A percentile compares a stretch with the other conserved stretches of the same genome.
phyloP scores from a whole-genome alignment of 2,329 filamentous ascomycete genomes.

The Ceratocystis alfenasii region DNA sequence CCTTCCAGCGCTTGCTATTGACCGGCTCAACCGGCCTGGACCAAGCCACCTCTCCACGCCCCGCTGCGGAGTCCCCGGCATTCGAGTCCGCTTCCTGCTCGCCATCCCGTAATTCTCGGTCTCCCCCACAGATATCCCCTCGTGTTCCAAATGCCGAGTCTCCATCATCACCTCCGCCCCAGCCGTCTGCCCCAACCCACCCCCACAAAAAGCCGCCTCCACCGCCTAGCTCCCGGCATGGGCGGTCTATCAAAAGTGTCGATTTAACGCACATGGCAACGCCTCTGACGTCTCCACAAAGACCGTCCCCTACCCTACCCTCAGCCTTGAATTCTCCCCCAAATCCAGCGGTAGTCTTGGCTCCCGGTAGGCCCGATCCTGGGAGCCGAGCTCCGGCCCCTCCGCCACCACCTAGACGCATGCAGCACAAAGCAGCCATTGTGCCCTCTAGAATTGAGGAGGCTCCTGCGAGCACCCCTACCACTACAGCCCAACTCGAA shows the following conservation, averaged over 20 bases:
- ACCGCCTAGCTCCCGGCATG: constrained; percentile 62
- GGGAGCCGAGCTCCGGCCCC: constrained; percentile 25
- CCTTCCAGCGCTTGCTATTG: constrained; percentile 63
- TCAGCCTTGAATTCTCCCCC: constrained; percentile 25
- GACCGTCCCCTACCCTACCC: not conserved
- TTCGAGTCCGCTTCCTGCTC: not conserved
- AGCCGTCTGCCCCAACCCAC: constrained; percentile 15
- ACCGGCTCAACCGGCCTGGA: constrained; percentile 49
- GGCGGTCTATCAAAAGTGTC: constrained; percentile 54
- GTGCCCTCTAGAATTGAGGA: not conserved
- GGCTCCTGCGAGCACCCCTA: not conserved
- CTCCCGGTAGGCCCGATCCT: constrained; percentile 33
- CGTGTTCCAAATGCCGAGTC: not conserved
- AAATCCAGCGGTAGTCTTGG: constrained; percentile 24
- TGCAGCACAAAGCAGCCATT: constrained; percentile 16
- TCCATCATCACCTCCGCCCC: not conserved
- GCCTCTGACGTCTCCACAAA: not conserved
- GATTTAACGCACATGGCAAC: constrained; percentile 30
- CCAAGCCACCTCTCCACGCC: constrained; percentile 15
- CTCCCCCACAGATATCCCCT: not conserved
- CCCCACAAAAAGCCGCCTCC: constrained; percentile 55
- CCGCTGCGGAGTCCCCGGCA: not conserved
- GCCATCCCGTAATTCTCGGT: not conserved
- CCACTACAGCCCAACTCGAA: not conserved
- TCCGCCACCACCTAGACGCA: constrained; percentile 16